Evolutionary conservation across 1,284 basidiomycete species (phyloP).

Genomic region (Trichosporon sp.): DNA sequence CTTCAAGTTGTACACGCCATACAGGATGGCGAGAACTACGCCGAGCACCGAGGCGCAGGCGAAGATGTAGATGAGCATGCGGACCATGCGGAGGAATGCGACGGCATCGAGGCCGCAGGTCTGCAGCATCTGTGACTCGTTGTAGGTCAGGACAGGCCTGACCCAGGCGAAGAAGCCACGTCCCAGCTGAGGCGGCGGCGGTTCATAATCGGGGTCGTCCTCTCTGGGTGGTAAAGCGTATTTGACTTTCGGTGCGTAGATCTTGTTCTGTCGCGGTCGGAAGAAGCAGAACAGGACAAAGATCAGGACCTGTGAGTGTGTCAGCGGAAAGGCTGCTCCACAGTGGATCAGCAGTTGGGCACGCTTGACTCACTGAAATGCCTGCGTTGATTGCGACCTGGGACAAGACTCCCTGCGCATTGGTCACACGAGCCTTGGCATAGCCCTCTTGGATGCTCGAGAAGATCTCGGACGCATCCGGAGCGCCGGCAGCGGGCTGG

Average conservation of each 20-base stretch:
- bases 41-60: constrained; percentile 60
- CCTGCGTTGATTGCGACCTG: neutral
- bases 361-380: neutral
- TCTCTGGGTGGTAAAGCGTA: constrained; percentile 54
- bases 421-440: neutral
- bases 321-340: neutral
- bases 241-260: constrained; percentile 55
- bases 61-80: constrained; percentile 69
- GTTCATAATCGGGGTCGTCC: constrained; percentile 41
- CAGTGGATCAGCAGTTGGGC: neutral
- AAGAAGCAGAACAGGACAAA: constrained; percentile 68
- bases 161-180: constrained; percentile 83
- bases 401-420: neutral
- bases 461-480: neutral
- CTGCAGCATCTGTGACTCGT: neutral
- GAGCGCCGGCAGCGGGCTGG: neutral
- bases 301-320: constrained; percentile 52
- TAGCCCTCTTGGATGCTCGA: neutral
- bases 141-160: constrained; percentile 60
- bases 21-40: constrained; percentile 64
- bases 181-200: constrained; percentile 57
- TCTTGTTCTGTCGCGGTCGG: constrained; percentile 65
- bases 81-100: constrained; percentile 82
- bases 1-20: constrained; percentile 60
- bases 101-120: constrained; percentile 71